Evolutionary conservation across 1,284 basidiomycete species (phyloP).

Genomic region (Marasmius fiardii): DNA sequence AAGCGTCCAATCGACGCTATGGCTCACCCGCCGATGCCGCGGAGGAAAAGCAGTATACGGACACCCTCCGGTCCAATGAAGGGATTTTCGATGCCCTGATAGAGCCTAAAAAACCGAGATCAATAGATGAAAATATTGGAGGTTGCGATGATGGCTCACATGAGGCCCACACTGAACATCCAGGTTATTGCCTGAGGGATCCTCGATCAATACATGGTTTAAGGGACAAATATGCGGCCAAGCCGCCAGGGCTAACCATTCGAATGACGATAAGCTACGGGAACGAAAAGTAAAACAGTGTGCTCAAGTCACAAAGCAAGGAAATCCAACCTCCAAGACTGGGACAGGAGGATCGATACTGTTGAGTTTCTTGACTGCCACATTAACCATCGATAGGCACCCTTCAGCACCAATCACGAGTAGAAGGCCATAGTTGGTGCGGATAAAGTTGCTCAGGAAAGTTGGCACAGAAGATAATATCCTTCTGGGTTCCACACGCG

Average conservation of each 20-base stretch:
- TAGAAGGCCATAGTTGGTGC: conserved; percentile 55
- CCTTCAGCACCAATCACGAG: conserved; percentile 57
- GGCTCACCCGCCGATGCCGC: conserved; percentile 52
- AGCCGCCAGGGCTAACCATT: conserved; percentile 12
- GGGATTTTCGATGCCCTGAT: conserved; percentile 44
- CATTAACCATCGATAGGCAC: conserved; percentile 61
- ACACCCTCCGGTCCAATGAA: conserved; percentile 57
- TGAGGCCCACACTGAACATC: conserved; percentile 19
- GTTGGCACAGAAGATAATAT: neutral
- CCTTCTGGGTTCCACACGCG: neutral
- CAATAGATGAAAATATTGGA: neutral
- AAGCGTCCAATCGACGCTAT: neutral
- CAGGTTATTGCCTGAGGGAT: conserved; percentile 20
- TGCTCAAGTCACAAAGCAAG: neutral
- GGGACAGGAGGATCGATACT: conserved; percentile 55
- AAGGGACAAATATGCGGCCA: neutral
- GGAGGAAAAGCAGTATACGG: conserved; percentile 39
- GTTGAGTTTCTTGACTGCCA: conserved; percentile 60
- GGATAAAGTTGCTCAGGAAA: neutral
- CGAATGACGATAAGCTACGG: conserved; percentile 18
- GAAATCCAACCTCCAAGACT: conserved; percentile 41
- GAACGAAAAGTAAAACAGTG: neutral
- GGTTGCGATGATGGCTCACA: too few relatives aligned
- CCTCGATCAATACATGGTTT: neutral
- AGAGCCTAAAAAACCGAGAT: conserved; percentile 8